phyloP scores from a whole-genome alignment of 176 grass and related monocot species.

The Bromus sterilis region DNA sequence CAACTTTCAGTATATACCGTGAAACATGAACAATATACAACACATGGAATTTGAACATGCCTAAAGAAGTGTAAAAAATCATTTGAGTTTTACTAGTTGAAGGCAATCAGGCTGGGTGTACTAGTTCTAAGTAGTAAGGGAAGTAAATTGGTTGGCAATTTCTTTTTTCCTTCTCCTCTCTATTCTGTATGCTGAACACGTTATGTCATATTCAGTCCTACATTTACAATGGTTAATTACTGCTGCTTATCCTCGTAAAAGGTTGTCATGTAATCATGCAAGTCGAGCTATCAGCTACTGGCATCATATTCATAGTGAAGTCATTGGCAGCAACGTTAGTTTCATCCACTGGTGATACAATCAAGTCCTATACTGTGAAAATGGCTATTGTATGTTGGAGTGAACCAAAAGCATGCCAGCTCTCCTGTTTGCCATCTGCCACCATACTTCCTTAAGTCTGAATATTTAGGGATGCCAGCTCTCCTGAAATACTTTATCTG shows the following conservation, averaged over 20 bases:
- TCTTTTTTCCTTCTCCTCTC: neutral
- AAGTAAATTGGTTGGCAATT: neutral
- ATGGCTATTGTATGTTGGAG: neutral
- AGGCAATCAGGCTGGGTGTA: neutral
- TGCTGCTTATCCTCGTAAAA: neutral
- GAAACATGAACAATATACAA: neutral
- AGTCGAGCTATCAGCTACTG: neutral
- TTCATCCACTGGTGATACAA: neutral
- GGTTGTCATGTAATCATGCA: neutral
- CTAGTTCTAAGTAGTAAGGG: neutral
- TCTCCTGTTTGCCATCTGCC: neutral
- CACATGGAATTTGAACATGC: neutral
- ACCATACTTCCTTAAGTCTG: neutral
- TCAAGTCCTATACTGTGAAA: neutral
- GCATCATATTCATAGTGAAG: neutral
- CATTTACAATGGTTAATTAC: neutral
- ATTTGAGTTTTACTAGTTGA: neutral
- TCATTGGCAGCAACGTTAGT: neutral
- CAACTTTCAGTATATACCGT: neutral
- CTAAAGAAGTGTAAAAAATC: neutral
- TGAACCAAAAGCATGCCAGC: neutral
- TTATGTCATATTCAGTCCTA: neutral
- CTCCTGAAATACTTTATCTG: neutral
- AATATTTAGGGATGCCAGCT: neutral
- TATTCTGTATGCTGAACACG: neutral